Conservation (phyloP, 2,329 filamentous ascomycete genomes). For the Balansia obtecta region DNA sequence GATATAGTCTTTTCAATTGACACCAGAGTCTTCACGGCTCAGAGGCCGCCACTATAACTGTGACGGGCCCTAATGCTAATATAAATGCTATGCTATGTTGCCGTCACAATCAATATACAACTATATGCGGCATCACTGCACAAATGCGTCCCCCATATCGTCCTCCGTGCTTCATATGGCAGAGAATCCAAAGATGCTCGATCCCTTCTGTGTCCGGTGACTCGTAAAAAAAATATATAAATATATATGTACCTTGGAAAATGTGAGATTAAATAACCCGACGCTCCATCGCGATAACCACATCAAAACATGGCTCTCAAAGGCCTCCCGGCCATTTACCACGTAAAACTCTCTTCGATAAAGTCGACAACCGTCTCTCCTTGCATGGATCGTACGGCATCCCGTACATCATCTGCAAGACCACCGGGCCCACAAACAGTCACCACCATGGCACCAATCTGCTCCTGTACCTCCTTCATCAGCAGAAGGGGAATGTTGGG, state of each 20-base stretch:
- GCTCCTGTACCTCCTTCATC: constrained; percentile 66
- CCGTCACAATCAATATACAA: constrained; percentile 1
- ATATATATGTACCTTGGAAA: constrained; percentile 1
- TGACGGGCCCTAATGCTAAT: background rate
- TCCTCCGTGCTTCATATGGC: background rate
- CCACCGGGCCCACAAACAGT: constrained; percentile 67
- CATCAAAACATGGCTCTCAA: too few species aligned
- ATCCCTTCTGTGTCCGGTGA: background rate
- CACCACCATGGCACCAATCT: constrained; percentile 81
- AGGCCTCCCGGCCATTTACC: constrained; percentile 25
- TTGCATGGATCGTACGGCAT: constrained; percentile 51
- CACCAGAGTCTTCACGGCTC: background rate
- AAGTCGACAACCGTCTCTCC: constrained; percentile 58
- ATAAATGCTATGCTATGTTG: constrained; percentile 2
- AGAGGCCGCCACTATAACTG: background rate
- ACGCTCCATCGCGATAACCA: background rate
- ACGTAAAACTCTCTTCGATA: constrained; percentile 65
- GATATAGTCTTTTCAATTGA: too few species aligned
- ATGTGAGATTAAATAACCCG: constrained; percentile 1
- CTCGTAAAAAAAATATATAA: background rate
- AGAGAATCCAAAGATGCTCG: background rate
- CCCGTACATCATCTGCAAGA: constrained; percentile 63
- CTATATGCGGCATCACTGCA: constrained; percentile 5
- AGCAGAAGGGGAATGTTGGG: constrained; percentile 74
- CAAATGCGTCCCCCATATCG: constrained; percentile 2